Conservation (phyloP, 2,329 filamentous ascomycete species). For the Mariannaea sp. region DNA sequence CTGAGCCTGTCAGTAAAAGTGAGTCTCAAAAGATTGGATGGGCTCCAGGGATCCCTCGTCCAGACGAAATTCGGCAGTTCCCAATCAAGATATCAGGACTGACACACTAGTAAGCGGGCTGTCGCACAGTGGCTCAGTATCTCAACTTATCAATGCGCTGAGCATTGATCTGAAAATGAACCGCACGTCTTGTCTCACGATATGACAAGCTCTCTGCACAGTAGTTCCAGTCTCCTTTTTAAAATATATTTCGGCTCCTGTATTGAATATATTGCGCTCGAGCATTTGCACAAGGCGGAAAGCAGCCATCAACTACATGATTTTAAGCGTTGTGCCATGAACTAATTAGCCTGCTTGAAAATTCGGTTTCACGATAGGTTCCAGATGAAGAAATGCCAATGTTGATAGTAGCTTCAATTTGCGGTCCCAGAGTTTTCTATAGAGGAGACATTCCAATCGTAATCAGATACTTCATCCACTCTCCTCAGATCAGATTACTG, state of each 20-base stretch:
- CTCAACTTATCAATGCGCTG: slow-evolving; percentile 15
- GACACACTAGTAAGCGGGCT: slow-evolving; percentile 8
- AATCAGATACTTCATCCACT: slow-evolving; percentile 10
- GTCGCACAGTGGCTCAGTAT: slow-evolving; percentile 6
- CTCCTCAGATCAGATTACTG: no score
- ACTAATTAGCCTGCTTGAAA: no score
- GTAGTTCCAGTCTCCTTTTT: not conserved
- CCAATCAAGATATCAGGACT: slow-evolving; percentile 14
- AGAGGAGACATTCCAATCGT: slow-evolving; percentile 29
- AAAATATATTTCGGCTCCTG: slow-evolving; percentile 6
- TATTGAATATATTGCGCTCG: slow-evolving; percentile 4
- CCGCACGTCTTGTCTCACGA: slow-evolving; percentile 2
- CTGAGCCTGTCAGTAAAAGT: slow-evolving; percentile 5
- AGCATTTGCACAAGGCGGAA: not conserved
- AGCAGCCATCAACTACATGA: not conserved
- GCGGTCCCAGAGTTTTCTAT: slow-evolving; percentile 14
- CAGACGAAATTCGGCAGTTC: slow-evolving; percentile 6
- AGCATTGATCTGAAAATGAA: slow-evolving; percentile 21
- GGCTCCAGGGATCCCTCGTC: slow-evolving; percentile 24
- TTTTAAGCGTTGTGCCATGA: no score
- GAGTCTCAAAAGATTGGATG: slow-evolving; percentile 1
- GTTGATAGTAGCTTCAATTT: slow-evolving; percentile 35
- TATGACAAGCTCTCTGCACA: not conserved
- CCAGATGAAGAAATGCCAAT: slow-evolving; percentile 32
- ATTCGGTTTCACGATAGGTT: no score